Evolutionary conservation across 129 eudicot species (phyloP).

Genomic region (Cynara cardunculus): DNA sequence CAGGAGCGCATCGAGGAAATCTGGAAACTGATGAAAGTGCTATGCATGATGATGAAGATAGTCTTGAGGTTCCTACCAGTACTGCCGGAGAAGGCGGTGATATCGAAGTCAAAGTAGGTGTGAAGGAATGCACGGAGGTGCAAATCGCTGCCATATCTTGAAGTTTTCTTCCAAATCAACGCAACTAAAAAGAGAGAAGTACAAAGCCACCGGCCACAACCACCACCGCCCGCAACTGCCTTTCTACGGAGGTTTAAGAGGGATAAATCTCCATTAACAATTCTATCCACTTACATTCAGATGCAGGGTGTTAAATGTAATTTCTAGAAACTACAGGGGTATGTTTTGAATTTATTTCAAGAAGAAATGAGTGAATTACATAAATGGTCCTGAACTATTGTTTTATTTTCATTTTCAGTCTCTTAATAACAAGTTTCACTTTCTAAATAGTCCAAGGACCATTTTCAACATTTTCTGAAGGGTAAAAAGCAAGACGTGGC

Average conservation of each 20-base stretch:
- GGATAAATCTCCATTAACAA: slow-evolving; percentile 1
- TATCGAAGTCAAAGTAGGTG: slow-evolving; percentile 20
- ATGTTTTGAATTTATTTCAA: background rate
- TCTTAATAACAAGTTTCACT: background rate
- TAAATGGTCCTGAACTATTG: background rate
- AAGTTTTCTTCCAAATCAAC: background rate
- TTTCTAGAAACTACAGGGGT: slow-evolving; percentile 9
- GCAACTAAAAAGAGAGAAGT: background rate
- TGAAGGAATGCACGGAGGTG: slow-evolving; percentile 23
- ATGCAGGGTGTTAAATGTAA: slow-evolving; percentile 14
- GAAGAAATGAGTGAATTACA: background rate
- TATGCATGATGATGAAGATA: slow-evolving; percentile 15
- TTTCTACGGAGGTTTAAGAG: slow-evolving; percentile 10
- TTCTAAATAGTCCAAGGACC: background rate
- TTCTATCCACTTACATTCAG: slow-evolving; percentile 22
- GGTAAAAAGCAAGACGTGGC: slow-evolving; percentile 44
- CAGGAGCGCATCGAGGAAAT: slow-evolving; percentile 1
- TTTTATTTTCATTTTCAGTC: background rate
- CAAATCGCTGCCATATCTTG: slow-evolving; percentile 31
- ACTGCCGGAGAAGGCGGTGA: slow-evolving; percentile 18
- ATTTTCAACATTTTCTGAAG: background rate
- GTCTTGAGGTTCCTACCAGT: background rate
- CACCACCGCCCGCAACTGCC: background rate
- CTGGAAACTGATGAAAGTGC: slow-evolving; percentile 10
- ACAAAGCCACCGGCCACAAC: slow-evolving; percentile 6